phyloP scores from a whole-genome alignment of 2,329 filamentous ascomycete species.

The Colletotrichum viniferum region DNA sequence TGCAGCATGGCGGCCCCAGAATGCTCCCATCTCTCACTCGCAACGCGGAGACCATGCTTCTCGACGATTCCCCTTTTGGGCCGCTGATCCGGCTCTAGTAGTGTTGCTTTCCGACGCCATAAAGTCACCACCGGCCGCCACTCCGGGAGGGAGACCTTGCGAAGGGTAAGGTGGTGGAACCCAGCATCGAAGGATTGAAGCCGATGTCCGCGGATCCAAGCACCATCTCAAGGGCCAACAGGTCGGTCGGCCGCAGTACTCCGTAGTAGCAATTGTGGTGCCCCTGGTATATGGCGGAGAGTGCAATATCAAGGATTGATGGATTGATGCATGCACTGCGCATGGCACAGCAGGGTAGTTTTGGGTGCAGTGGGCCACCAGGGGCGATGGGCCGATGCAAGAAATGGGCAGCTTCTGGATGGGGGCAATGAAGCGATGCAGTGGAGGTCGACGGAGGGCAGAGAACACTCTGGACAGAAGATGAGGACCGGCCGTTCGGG shows the following conservation, averaged over 20 bases:
- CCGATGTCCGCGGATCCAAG: neutral
- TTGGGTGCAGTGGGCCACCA: neutral
- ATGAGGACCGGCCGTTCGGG: neutral
- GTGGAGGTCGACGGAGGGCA: neutral
- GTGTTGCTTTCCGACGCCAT: neutral
- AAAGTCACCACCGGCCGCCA: neutral
- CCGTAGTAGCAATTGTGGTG: neutral
- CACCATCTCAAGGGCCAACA: neutral
- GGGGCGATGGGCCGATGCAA: neutral
- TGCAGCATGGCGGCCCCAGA: neutral
- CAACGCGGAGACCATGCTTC: neutral
- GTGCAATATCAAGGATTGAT: neutral
- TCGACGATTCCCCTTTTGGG: neutral
- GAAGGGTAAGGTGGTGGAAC: neutral
- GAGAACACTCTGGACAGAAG: neutral
- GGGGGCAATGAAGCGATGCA: conserved; percentile 1
- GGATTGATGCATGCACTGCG: neutral
- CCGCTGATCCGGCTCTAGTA: neutral
- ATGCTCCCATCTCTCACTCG: neutral
- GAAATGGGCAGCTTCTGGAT: neutral
- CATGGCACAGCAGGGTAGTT: neutral
- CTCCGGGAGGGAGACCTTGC: neutral
- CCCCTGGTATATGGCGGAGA: neutral
- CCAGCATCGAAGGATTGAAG: neutral
- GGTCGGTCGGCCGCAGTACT: neutral